Conservation (phyloP, 2,329 filamentous ascomycete genomes). For the Aspergillus proliferans region DNA sequence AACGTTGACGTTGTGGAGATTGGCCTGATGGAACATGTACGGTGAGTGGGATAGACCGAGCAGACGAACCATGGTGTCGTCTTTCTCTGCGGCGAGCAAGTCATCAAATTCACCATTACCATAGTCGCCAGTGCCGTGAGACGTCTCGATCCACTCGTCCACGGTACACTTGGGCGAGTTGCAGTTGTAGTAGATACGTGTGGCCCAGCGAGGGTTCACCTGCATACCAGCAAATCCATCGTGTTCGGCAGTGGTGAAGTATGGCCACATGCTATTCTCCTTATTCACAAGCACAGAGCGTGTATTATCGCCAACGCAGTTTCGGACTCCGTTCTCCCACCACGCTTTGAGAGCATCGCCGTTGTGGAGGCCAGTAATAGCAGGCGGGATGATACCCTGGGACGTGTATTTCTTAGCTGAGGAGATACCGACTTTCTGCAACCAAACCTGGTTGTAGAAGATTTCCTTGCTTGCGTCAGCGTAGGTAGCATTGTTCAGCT, state of each 20-base stretch:
- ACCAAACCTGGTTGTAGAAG: constrained; percentile 55
- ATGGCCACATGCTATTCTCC: constrained; percentile 50
- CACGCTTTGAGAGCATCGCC: constrained; percentile 57
- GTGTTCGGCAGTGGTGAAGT: constrained; percentile 44
- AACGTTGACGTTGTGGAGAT: constrained; percentile 49
- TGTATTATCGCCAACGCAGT: constrained; percentile 60
- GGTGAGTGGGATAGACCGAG: constrained; percentile 51
- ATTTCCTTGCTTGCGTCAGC: constrained; percentile 53
- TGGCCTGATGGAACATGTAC: constrained; percentile 62
- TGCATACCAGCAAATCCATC: constrained; percentile 54
- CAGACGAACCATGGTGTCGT: constrained; percentile 52
- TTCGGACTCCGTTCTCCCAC: constrained; percentile 53
- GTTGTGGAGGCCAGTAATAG: constrained; percentile 59
- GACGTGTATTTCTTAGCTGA: constrained; percentile 44
- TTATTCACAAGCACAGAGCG: constrained; percentile 49
- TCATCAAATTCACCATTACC: constrained; percentile 46
- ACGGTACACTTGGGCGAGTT: constrained; percentile 51
- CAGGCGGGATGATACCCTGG: constrained; percentile 55
- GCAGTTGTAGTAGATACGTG: constrained; percentile 61
- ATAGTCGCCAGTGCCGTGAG: constrained; percentile 34
- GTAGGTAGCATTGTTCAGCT: constrained; percentile 56
- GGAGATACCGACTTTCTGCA: constrained; percentile 48
- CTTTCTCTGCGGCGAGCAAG: constrained; percentile 47
- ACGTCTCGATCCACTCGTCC: constrained; percentile 57
- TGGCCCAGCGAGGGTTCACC: constrained; percentile 56